Evolutionary conservation across 768 basidiomycete genomes (phyloP).

Genomic region (Hirschioporus abietinus): DNA sequence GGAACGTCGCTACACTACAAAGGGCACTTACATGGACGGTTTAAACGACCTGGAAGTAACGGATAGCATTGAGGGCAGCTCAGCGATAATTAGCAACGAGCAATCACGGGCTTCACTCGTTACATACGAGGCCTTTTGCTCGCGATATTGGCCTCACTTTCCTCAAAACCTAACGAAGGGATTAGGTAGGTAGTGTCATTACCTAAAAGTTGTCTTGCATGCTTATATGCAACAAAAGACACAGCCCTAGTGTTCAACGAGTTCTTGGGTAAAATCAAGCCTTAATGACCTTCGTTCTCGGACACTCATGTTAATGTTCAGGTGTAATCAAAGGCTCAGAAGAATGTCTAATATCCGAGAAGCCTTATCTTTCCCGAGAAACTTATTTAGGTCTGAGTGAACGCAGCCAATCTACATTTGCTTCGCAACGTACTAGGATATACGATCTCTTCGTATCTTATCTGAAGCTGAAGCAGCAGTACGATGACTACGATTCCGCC

Average conservation of each 20-base stretch:
- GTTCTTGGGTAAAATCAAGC: constrained; percentile 46
- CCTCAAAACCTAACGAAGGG: constrained; percentile 44
- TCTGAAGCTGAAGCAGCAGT: constrained; percentile 35
- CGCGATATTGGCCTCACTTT: constrained; percentile 57
- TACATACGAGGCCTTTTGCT: constrained; percentile 42
- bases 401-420: constrained; percentile 51
- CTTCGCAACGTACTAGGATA: constrained; percentile 38
- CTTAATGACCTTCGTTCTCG: background rate
- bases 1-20: constrained; percentile 6
- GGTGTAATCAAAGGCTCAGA: constrained; percentile 73
- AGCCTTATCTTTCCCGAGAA: constrained; percentile 36
- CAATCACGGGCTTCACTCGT: constrained; percentile 22
- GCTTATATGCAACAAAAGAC: constrained; percentile 32
- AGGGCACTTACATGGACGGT: constrained; percentile 4
- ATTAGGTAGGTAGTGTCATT: constrained; percentile 36
- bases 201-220: background rate
- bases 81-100: background rate
- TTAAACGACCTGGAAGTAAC: constrained; percentile 7
- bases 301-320: constrained; percentile 11
- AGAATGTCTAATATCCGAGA: constrained; percentile 29
- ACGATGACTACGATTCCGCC: constrained; percentile 47
- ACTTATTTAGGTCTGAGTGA: constrained; percentile 45
- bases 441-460: constrained; percentile 55
- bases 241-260: constrained; percentile 60
- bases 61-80: background rate